Base-by-base conservation (phyloP, 495 filamentous ascomycete species). In the Tirmania nivea region DNA sequence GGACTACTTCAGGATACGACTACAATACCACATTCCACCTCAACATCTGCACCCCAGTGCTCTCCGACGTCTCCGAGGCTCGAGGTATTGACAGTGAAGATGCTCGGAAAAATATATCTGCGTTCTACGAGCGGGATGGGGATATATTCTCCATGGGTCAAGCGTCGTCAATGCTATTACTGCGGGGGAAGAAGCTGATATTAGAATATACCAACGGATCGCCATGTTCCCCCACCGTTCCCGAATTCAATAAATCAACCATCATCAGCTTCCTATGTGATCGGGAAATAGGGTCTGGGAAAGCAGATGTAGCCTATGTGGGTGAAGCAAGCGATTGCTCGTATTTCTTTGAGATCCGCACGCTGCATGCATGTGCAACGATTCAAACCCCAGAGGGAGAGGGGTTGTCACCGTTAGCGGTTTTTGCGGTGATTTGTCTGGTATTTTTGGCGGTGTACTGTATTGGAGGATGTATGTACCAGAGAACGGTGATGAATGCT, bases 341-440 rank as follows among this genome's bases (percentile, higher is more conserved):
- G n/a, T 99, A 95, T 68, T 83, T 92, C 66, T 99, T 99, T 69
- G 87, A 94, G 66, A 77, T 87, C n/a, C 84, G 88, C 54, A 86
- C 85, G 48, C 74, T 75, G 48, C 79, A 85, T 39, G 89, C 87
- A 8, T 99, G 92, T 65, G 82, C 83, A 20, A 79, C 76, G 35
- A 72, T 79, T 10, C 74, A 75, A 35, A 62, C 62, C 65, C 25
- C 25, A 31, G 68, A 76, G 71, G 59, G 79, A 65, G 75, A 95
- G 12, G 84, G 85, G 12, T 88, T 92, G 0, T 82, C 75, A 8
- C 39, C 39, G 8, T 1, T 45, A 14, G 84, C 83, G 21, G 83
- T 99, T 3, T 99, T 99, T 65, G 86, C 84, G 49, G 82, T 95
- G 54, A 96, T 99, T 68, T 82, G 72, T 66, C 79, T 71, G 49